Evolutionary conservation across 768 basidiomycete species (phyloP), one percentile per base, ranked within the genome.

Genomic region (Naganishia vaughanmartiniae): DNA sequence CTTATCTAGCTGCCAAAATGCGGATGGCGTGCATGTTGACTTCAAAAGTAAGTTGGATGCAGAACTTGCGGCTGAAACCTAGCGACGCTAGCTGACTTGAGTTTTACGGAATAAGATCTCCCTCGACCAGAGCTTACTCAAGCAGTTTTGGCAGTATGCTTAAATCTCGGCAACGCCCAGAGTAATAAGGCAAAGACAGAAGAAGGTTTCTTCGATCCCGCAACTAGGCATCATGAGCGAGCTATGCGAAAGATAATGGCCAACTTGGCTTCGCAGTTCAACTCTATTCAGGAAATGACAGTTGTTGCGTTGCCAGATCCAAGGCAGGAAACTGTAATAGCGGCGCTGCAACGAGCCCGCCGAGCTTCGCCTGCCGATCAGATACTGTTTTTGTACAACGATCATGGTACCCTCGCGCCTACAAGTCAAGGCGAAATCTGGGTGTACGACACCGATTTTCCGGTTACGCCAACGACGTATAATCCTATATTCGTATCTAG

Each of bases 401-500:
- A 69, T 65, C 71, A 72, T 34, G 71, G 71, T 19, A 72, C 71
- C n/a, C 63, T 72, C 10, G 71, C 67, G 12, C 71, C 71, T 24
- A 72, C 71, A 0, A 48, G 46, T 9, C 71, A 72, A 57, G 71
- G 58, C 2, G 71, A 72, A 51, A 69, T 72, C 12, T 72, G 71
- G 71, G 67, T 69, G 14, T 72, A 69, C 51, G 71, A 72, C 42
- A 69, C 67, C 7, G 71, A 72, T n/a, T 72, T 72, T 31, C 71
- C 71, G 4, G 48, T 58, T 6, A 69, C 54, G 3, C 71, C 71
- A 2, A 69, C 71, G 53, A 72, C 71, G n/a, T 72, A 72, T 39
- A 72, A 72, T 28, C 71, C 71, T 4, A 34, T 72, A 17, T 72
- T 72, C 28, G 71, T 72, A 12, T 68, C 67, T 3, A 54, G 33